Evolutionary conservation across 257 asterid genomes (phyloP).

Genomic region (Haberlea rhodopensis): DNA sequence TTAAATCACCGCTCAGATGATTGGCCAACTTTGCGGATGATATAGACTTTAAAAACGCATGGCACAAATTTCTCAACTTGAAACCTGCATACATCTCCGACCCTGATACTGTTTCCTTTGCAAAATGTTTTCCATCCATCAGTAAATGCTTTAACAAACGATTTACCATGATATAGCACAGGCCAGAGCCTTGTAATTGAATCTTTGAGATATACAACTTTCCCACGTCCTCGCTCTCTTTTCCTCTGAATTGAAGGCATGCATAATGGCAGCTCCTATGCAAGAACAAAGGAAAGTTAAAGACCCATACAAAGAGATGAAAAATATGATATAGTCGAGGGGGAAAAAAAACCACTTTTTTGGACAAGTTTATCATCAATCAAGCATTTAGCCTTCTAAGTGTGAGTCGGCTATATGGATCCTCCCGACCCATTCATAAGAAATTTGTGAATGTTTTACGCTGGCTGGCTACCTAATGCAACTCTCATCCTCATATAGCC

Average conservation of each 20-base stretch:
- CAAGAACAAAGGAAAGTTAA: slow-evolving; percentile 1
- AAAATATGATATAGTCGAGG: neutral
- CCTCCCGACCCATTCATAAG: too few species aligned
- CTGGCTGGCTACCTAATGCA: too few species aligned
- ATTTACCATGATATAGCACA: slow-evolving; percentile 15
- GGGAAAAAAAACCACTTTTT: neutral
- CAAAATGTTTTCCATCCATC: slow-evolving; percentile 32
- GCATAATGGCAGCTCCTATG: slow-evolving; percentile 37
- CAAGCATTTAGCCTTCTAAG: too few species aligned
- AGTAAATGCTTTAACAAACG: slow-evolving; percentile 22
- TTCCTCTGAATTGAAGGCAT: slow-evolving; percentile 7
- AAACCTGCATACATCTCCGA: slow-evolving; percentile 36
- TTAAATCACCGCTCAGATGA: slow-evolving; percentile 5
- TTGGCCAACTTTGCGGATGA: slow-evolving; percentile 20
- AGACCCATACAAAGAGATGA: neutral
- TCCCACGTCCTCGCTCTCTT: slow-evolving; percentile 14
- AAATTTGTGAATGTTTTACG: too few species aligned
- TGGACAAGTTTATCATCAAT: neutral
- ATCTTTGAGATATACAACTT: slow-evolving; percentile 32
- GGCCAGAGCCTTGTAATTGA: slow-evolving; percentile 33
- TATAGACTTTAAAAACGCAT: slow-evolving; percentile 27
- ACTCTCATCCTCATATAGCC: too few species aligned
- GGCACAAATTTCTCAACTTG: slow-evolving; percentile 18
- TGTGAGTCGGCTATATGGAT: too few species aligned
- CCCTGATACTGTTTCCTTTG: slow-evolving; percentile 26